Evolutionary conservation across 116 monocot species (phyloP).

Genomic region (Posidonia oceanica): DNA sequence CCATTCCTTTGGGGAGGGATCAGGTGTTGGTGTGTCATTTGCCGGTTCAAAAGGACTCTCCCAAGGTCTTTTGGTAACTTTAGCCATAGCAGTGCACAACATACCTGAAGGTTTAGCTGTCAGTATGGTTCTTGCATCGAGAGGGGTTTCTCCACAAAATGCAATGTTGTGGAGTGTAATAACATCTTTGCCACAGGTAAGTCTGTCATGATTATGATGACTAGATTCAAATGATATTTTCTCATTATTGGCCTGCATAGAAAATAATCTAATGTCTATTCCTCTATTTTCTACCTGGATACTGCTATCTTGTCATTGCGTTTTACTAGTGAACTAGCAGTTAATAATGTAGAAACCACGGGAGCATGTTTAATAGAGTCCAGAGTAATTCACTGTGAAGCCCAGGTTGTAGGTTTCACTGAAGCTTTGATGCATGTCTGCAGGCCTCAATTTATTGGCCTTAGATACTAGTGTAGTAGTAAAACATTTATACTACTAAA

Average conservation of each 20-base stretch:
- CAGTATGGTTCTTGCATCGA: constrained; percentile 92
- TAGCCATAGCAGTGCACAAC: constrained; percentile 96
- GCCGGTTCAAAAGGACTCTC: constrained; percentile 88
- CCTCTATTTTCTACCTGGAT: too few species aligned
- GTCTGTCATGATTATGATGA: background rate
- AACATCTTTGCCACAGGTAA: constrained; percentile 97
- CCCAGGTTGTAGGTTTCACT: too few species aligned
- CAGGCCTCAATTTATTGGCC: too few species aligned
- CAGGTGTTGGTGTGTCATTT: constrained; percentile 96
- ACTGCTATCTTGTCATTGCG: too few species aligned
- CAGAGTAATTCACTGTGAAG: too few species aligned
- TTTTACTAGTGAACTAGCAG: too few species aligned
- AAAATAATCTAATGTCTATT: background rate
- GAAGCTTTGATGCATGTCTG: too few species aligned
- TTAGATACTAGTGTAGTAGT: too few species aligned
- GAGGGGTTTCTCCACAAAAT: constrained; percentile 91
- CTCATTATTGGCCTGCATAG: background rate
- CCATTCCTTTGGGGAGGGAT: constrained; percentile 98
- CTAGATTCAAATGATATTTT: background rate
- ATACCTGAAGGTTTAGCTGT: constrained; percentile 99
- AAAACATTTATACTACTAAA: too few species aligned
- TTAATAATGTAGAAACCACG: too few species aligned
- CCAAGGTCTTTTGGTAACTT: constrained; percentile 86
- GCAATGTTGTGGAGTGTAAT: constrained; percentile 99
- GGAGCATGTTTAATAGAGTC: too few species aligned